Evolutionary conservation across 306 rosid genomes (phyloP).

Genomic region (Macrotyloma uniflorum): DNA sequence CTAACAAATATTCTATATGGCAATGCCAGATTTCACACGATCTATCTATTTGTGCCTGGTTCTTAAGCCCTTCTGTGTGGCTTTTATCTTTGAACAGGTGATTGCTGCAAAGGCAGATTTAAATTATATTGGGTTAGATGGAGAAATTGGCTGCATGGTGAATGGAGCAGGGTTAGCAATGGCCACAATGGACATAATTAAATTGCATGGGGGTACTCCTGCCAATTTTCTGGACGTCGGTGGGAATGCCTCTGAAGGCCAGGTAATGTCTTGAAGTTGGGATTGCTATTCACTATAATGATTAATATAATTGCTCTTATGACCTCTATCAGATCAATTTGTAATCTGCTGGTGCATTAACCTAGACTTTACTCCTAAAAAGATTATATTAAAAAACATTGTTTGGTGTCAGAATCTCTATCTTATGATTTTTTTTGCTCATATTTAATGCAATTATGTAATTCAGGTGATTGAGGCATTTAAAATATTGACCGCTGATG

Average conservation of each 20-base stretch:
- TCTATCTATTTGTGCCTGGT: slow-evolving; percentile 20
- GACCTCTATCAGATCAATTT: slow-evolving; percentile 5
- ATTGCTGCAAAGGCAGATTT: slow-evolving; percentile 94
- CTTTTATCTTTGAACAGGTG: slow-evolving; percentile 62
- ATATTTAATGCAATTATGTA: slow-evolving; percentile 29
- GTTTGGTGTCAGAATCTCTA: slow-evolving; percentile 7
- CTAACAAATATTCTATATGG: background rate
- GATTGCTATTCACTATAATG: slow-evolving; percentile 2
- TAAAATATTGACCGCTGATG: slow-evolving; percentile 94
- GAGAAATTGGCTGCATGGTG: slow-evolving; percentile 99
- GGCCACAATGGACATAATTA: slow-evolving; percentile 99
- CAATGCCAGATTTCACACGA: background rate
- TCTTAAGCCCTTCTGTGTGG: slow-evolving; percentile 20
- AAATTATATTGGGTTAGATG: slow-evolving; percentile 96
- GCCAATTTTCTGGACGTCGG: slow-evolving; percentile 98
- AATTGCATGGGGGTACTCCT: slow-evolving; percentile 97
- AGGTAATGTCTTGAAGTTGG: slow-evolving; percentile 62
- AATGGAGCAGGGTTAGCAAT: slow-evolving; percentile 99
- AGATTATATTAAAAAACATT: background rate
- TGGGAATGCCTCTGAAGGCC: slow-evolving; percentile 97
- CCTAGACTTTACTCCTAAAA: background rate
- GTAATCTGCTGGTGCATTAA: slow-evolving; percentile 23
- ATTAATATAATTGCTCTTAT: slow-evolving; percentile 14
- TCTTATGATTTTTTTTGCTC: slow-evolving; percentile 21
- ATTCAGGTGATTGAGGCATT: slow-evolving; percentile 95